Conservation (phyloP, 1,139 yeast genomes). For the Candida tetrigidarum region DNA sequence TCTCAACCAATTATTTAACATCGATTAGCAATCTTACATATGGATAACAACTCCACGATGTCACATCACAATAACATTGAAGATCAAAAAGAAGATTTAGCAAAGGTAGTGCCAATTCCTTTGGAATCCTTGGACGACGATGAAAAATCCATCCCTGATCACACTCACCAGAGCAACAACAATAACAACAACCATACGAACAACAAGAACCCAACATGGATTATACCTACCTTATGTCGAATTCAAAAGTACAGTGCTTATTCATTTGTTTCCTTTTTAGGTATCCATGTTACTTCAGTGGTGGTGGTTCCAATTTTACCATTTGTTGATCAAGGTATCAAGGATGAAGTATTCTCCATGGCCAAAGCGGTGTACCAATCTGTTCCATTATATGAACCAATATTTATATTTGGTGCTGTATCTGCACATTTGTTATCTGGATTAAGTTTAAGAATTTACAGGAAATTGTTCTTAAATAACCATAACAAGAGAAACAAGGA, state of each 20-base stretch:
- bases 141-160: neutral
- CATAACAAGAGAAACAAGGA: slow-evolving; percentile 1
- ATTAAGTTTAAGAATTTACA: slow-evolving; percentile 44
- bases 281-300: slow-evolving; percentile 62
- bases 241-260: slow-evolving; percentile 68
- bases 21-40: neutral
- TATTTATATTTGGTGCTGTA: slow-evolving; percentile 51
- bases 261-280: slow-evolving; percentile 58
- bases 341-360: slow-evolving; percentile 62
- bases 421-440: slow-evolving; percentile 60
- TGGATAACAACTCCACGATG: neutral
- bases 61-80: neutral
- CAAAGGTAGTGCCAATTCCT: slow-evolving; percentile 14
- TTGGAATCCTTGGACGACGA: slow-evolving; percentile 10
- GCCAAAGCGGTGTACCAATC: slow-evolving; percentile 64
- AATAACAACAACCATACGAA: neutral
- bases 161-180: neutral
- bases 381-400: slow-evolving; percentile 51
- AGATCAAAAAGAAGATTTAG: slow-evolving; percentile 5
- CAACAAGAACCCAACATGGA: slow-evolving; percentile 11
- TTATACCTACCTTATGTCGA: slow-evolving; percentile 19
- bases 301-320: slow-evolving; percentile 58
- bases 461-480: slow-evolving; percentile 17
- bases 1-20: slow-evolving; percentile 2
- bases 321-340: slow-evolving; percentile 31